A percentile compares a stretch with the other conserved stretches of the same genome.
Evolutionary conservation across 768 basidiomycete species (phyloP).

Genomic region (Sutorius australiensis): DNA sequence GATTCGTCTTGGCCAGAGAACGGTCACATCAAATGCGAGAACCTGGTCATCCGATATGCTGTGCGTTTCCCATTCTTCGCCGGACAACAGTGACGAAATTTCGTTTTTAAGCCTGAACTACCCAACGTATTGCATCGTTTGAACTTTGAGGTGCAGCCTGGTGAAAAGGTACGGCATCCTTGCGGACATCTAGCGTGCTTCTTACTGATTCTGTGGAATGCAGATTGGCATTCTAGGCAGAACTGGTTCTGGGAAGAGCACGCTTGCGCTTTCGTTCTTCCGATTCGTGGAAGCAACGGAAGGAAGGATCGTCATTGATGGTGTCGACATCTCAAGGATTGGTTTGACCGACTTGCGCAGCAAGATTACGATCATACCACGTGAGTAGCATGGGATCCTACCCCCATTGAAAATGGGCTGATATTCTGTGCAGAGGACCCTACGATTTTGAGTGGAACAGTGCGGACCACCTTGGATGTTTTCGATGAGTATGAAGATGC

Average conservation of each 20-base stretch:
- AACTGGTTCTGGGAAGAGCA: constrained; percentile 75
- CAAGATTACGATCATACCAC: constrained; percentile 72
- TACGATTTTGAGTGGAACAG: constrained; percentile 76
- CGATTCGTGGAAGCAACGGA: constrained; percentile 83
- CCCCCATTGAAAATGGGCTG: neutral
- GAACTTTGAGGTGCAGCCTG: constrained; percentile 66
- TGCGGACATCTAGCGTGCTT: neutral
- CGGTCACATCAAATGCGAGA: constrained; percentile 67
- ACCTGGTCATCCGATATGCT: constrained; percentile 74
- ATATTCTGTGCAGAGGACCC: constrained; percentile 65
- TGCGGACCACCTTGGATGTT: constrained; percentile 79
- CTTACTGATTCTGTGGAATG: constrained; percentile 5
- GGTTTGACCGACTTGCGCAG: constrained; percentile 81
- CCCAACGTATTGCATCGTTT: constrained; percentile 81
- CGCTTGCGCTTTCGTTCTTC: constrained; percentile 82
- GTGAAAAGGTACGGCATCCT: constrained; percentile 58
- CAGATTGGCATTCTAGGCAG: constrained; percentile 70
- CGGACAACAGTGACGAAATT: neutral
- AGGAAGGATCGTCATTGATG: constrained; percentile 73
- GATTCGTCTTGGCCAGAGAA: constrained; percentile 71
- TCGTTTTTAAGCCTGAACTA: constrained; percentile 61
- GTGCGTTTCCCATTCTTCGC: constrained; percentile 38
- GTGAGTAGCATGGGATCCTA: constrained; percentile 36
- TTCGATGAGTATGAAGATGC: constrained; percentile 83
- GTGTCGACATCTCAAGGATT: constrained; percentile 71